These are phyloP conservation scores for Colletotrichum aenigma DNA, from an alignment of 2,329 filamentous ascomycete species.

Conservation along the genomic window DNA sequence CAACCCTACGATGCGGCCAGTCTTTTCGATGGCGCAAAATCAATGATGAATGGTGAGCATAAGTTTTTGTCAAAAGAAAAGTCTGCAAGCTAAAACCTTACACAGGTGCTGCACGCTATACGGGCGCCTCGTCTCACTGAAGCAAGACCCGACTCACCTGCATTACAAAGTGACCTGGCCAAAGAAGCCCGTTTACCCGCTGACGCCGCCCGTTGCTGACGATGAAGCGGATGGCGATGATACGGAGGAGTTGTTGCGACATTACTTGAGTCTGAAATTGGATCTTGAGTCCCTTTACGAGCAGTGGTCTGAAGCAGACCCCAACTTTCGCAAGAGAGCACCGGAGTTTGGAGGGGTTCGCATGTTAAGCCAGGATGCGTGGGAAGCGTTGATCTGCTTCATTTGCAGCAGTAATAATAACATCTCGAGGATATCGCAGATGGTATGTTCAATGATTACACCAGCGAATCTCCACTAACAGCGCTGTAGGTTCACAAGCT, in stretches of 20 bases:
- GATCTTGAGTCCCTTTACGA: slow-evolving; percentile 78
- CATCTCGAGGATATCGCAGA: slow-evolving; percentile 91
- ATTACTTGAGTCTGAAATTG: slow-evolving; percentile 88
- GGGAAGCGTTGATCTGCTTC: slow-evolving; percentile 92
- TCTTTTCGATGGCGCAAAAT: slow-evolving; percentile 95
- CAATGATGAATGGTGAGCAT: slow-evolving; percentile 76
- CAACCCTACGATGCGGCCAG: slow-evolving; percentile 91
- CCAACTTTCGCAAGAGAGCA: slow-evolving; percentile 88
- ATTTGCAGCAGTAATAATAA: slow-evolving; percentile 99
- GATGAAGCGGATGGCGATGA: slow-evolving; percentile 58
- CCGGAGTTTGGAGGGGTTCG: slow-evolving; percentile 88
- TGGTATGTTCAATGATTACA: slow-evolving; percentile 59
- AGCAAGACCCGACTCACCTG: slow-evolving; percentile 78
- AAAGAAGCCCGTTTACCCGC: slow-evolving; percentile 20
- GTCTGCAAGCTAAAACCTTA: background rate
- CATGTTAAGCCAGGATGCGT: slow-evolving; percentile 92
- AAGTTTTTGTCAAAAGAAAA: background rate
- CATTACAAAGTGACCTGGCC: slow-evolving; percentile 79
- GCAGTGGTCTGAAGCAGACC: slow-evolving; percentile 84
- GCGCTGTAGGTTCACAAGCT: slow-evolving; percentile 74
- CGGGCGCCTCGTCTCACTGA: slow-evolving; percentile 83
- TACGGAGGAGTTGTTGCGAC: slow-evolving; percentile 73
- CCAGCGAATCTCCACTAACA: background rate
- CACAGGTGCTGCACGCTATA: slow-evolving; percentile 79
- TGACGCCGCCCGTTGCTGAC: slow-evolving; percentile 5